Evolutionary conservation across 2,329 filamentous ascomycete species (phyloP), one percentile per base, ranked within the genome.

Genomic region (Pyrenochaeta sp.): DNA sequence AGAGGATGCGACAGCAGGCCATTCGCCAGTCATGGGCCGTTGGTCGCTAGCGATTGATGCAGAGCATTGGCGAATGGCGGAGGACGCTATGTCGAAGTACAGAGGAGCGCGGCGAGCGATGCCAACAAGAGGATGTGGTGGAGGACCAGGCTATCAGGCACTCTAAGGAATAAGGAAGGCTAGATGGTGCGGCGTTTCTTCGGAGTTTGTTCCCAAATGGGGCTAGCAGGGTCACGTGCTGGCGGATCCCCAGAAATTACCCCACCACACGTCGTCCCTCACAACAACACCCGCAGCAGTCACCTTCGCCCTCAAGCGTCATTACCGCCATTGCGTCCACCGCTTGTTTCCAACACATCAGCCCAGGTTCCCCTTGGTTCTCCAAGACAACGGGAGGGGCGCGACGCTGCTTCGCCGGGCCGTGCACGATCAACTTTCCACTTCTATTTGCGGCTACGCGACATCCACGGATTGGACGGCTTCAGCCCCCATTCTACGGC

Each of bases 381-480:
- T 59, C 43, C 57, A 46, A 62, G 52, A 53, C 58, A 47, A 43
- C 58, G 45, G 54, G 54, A 58, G 62, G 66, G 64, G 69, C 69
- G 66, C 65, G 64, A 66, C 62, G 61, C 54, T 64, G 62, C 53
- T 56, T 54, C 52, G 50, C 58, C 56, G 69, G 72, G 67, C 71
- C 73, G 73, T 75, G 73, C 74, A 54, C 68, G 54, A 72, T 66
- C 64, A 64, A 59, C 69, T 75, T 65, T 69, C 68, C 68, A 68
- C 68, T 74, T 71, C 71, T 75, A 75, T 72, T 75, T 73, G 72
- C 65, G 72, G 75, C 71, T 76, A 77, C 74, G 75, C 75, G 74
- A 75, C 69, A 58, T 49, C 70, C 73, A 75, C 69, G 72, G 74
- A 78, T 78, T 77, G 75, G 75, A 75, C 62, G 56, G 70, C 69